Evolutionary conservation across 1,284 basidiomycete genomes (phyloP).

Genomic region (Ustanciosporium gigantosporum): DNA sequence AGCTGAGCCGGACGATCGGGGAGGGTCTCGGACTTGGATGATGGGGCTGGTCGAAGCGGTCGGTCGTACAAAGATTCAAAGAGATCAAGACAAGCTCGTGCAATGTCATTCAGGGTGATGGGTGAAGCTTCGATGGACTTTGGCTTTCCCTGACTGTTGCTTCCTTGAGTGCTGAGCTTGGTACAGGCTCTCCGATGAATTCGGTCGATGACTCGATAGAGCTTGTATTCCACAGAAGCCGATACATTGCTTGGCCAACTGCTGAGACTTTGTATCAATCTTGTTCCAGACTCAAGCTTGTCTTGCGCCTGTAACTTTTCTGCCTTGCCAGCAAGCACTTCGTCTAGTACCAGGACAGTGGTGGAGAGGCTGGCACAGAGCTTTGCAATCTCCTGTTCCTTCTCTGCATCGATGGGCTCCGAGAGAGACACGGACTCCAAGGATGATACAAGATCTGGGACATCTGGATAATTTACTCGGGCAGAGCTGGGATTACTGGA

Average conservation of each 20-base stretch:
- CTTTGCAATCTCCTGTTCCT: conserved; percentile 9
- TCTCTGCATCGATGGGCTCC: too few species aligned
- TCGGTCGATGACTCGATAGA: conserved; percentile 34
- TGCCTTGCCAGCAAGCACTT: conserved; percentile 11
- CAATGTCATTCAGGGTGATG: conserved; percentile 8
- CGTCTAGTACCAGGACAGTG: conserved; percentile 28
- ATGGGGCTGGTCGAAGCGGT: neutral
- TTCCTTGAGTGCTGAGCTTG: conserved; percentile 20
- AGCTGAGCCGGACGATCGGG: conserved; percentile 17
- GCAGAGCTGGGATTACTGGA: too few species aligned
- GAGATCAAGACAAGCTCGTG: conserved; percentile 24
- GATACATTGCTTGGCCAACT: conserved; percentile 14
- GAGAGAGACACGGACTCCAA: too few species aligned
- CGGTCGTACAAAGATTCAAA: neutral
- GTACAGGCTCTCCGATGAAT: conserved; percentile 28
- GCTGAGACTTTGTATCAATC: conserved; percentile 2
- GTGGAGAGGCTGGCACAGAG: conserved; percentile 17
- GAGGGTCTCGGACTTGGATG: conserved; percentile 5
- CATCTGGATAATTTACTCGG: too few species aligned
- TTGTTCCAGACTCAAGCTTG: conserved; percentile 12
- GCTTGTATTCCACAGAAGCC: conserved; percentile 25
- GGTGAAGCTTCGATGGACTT: conserved; percentile 11
- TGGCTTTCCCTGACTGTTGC: conserved; percentile 27
- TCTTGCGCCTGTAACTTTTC: conserved; percentile 13
- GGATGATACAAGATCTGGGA: too few species aligned